phyloP scores from a whole-genome alignment of 2,329 filamentous ascomycete genomes.

The Claviceps sp. region DNA sequence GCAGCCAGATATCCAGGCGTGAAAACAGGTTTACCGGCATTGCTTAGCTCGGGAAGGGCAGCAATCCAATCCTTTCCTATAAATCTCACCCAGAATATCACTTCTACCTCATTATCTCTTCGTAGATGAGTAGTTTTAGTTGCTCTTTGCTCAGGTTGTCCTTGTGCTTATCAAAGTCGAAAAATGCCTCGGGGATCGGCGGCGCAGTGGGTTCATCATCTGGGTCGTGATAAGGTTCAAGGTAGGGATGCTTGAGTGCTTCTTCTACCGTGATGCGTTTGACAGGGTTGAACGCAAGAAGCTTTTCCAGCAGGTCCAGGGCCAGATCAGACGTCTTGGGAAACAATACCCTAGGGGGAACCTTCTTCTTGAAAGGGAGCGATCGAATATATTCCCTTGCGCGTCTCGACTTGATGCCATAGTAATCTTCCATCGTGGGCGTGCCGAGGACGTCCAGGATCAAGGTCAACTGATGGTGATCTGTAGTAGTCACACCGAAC shows the following conservation, averaged over 20 bases:
- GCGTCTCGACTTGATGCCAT: conserved; percentile 96
- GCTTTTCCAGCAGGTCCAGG: conserved; percentile 84
- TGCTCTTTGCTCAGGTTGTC: conserved; percentile 97
- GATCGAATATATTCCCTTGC: conserved; percentile 97
- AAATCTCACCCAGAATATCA: neutral
- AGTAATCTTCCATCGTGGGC: conserved; percentile 99
- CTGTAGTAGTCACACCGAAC: conserved; percentile 29
- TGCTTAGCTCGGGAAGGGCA: neutral
- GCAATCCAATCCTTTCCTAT: neutral
- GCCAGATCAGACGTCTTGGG: conserved; percentile 98
- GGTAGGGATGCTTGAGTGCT: conserved; percentile 90
- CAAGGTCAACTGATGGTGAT: conserved; percentile 94
- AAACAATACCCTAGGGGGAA: conserved; percentile 92
- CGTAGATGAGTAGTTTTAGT: conserved; percentile 91
- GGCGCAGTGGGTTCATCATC: conserved; percentile 96
- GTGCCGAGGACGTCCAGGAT: conserved; percentile 96
- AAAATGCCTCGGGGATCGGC: conserved; percentile 96
- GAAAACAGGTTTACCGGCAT: neutral
- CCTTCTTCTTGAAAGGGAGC: conserved; percentile 99
- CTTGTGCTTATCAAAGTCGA: conserved; percentile 99
- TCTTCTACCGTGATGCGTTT: conserved; percentile 98
- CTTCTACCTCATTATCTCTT: conserved; percentile 69
- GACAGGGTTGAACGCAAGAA: conserved; percentile 93
- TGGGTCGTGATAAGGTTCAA: conserved; percentile 97
- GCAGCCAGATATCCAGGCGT: neutral